These are phyloP conservation scores for Thermomucor indicae-seudaticae DNA, from an alignment of 371 early-diverging fungal genomes.

Conservation along the genomic window DNA sequence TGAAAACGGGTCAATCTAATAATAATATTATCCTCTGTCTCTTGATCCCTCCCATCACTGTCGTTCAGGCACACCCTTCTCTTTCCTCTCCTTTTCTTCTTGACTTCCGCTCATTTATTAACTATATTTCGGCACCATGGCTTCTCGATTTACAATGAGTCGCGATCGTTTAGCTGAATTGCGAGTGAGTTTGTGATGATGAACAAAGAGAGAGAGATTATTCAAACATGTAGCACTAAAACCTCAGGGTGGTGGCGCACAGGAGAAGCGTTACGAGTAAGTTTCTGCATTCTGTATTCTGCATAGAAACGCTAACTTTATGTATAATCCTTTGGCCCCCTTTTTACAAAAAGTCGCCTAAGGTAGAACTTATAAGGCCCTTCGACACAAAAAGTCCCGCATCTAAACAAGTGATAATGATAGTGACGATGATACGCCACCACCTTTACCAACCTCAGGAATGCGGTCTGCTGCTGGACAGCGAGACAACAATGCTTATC, in stretches of 20 bases:
- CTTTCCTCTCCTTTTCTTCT: slow-evolving; percentile 12
- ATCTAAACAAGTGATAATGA: slow-evolving; percentile 23
- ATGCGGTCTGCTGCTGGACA: slow-evolving; percentile 13
- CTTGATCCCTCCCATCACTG: not conserved
- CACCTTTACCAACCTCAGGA: slow-evolving; percentile 31
- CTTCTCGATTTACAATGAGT: slow-evolving; percentile 52
- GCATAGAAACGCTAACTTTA: not conserved
- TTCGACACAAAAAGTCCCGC: not conserved
- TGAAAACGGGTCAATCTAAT: not conserved
- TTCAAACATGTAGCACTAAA: not conserved
- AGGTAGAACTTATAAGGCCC: slow-evolving; percentile 16
- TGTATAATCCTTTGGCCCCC: not conserved
- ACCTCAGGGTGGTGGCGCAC: slow-evolving; percentile 20
- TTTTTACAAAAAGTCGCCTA: too few relatives aligned
- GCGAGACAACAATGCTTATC: slow-evolving; percentile 26
- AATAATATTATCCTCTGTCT: not conserved
- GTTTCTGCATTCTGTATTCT: slow-evolving; percentile 9
- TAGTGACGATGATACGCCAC: slow-evolving; percentile 36
- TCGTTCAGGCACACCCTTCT: slow-evolving; percentile 9
- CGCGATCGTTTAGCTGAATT: slow-evolving; percentile 49
- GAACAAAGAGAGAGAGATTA: too few relatives aligned
- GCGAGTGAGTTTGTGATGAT: slow-evolving; percentile 18
- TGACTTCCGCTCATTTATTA: slow-evolving; percentile 15
- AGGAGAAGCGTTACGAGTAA: slow-evolving; percentile 44
- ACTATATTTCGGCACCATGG: slow-evolving; percentile 13